Evolutionary conservation across 176 grass and related monocot genomes (phyloP).

Genomic region (Carex kokanica): DNA sequence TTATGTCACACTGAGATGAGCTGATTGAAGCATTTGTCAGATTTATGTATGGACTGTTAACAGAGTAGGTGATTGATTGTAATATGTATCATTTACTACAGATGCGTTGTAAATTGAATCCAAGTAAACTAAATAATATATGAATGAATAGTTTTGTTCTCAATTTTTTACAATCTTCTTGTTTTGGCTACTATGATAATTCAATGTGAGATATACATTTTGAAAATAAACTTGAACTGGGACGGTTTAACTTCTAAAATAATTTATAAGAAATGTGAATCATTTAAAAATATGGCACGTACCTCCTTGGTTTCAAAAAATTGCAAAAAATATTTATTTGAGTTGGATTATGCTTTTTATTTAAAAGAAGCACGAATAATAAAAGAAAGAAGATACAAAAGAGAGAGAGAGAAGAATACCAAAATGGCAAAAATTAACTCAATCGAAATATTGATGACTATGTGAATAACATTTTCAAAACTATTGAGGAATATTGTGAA

Average conservation of each 20-base stretch:
- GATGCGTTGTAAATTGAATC: slow-evolving; percentile 18
- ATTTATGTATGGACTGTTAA: background rate
- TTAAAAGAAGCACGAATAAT: too few relatives aligned
- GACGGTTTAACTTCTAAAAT: background rate
- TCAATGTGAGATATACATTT: background rate
- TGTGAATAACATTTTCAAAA: too few relatives aligned
- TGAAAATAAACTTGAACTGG: background rate
- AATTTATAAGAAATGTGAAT: background rate
- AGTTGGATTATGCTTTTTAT: too few relatives aligned
- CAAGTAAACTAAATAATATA: background rate
- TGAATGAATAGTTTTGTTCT: background rate
- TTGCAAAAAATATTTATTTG: too few relatives aligned
- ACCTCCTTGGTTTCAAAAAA: too few relatives aligned
- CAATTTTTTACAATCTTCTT: background rate
- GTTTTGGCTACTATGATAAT: background rate
- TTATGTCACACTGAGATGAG: background rate
- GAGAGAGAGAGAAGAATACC: too few relatives aligned
- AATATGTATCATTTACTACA: slow-evolving; percentile 5
- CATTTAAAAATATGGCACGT: too few relatives aligned
- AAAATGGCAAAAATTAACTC: too few relatives aligned
- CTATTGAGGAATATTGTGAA: too few relatives aligned
- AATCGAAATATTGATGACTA: too few relatives aligned
- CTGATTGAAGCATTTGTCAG: slow-evolving; percentile 27
- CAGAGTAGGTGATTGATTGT: slow-evolving; percentile 8
- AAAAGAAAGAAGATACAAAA: too few relatives aligned